Percentiles rank a stretch among this genome's conserved stretches.
phyloP scores from a whole-genome alignment of 306 rosid genomes.

The Glycine tomentella region DNA sequence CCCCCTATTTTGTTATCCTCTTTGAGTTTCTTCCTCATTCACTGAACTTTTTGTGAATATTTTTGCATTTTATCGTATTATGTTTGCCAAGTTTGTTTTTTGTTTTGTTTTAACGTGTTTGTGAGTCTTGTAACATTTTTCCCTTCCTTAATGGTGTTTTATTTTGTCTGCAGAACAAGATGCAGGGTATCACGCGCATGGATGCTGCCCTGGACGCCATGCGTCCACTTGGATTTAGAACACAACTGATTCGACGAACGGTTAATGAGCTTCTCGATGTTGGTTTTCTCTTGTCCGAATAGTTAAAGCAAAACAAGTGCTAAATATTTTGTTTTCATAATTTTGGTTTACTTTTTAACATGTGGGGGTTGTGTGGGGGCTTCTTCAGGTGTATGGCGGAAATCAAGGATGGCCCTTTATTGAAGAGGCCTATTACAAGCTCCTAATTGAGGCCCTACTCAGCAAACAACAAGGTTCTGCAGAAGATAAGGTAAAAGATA shows the following conservation, averaged over 20 bases:
- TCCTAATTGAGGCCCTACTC: slow-evolving; percentile 52
- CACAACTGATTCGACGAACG: slow-evolving; percentile 36
- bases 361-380: neutral
- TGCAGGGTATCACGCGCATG: slow-evolving; percentile 39
- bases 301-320: neutral
- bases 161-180: slow-evolving; percentile 26
- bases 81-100: neutral
- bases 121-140: neutral
- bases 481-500: slow-evolving; percentile 40
- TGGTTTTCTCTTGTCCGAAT: slow-evolving; percentile 35
- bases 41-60: neutral
- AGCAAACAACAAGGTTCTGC: slow-evolving; percentile 33
- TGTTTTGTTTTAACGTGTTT: neutral
- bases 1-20: no score
- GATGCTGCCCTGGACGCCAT: slow-evolving; percentile 61
- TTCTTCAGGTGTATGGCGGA: slow-evolving; percentile 60
- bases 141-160: slow-evolving; percentile 8
- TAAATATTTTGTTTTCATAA: slow-evolving; percentile 16
- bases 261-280: slow-evolving; percentile 53
- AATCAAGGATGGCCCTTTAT: slow-evolving; percentile 56
- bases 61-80: neutral
- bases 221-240: slow-evolving; percentile 46
- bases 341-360: slow-evolving; percentile 11
- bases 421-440: slow-evolving; percentile 55
- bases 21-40: no score